phyloP scores from a whole-genome alignment of 108 stramenopile species.

The Cyclotella kingstonii region DNA sequence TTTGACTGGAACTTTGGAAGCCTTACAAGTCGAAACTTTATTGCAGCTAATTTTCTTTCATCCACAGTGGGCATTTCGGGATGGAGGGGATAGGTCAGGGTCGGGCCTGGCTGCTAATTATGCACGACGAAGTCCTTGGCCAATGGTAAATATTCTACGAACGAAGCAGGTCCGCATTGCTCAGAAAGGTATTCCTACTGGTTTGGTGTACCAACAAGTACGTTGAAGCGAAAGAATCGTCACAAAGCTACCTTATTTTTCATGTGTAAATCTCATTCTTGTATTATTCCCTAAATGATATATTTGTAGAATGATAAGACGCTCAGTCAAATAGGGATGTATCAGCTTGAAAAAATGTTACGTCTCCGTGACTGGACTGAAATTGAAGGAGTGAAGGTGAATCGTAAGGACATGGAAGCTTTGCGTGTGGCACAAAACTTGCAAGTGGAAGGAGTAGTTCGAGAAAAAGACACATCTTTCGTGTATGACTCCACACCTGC shows the following conservation, averaged over 20 bases:
- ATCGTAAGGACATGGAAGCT: conserved; percentile 84
- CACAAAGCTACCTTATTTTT: neutral
- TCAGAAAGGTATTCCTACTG: conserved; percentile 95
- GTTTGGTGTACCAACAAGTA: conserved; percentile 85
- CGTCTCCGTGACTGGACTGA: conserved; percentile 85
- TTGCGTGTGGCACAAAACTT: conserved; percentile 78
- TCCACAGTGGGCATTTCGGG: conserved; percentile 92
- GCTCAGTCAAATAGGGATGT: conserved; percentile 66
- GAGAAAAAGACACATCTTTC: conserved; percentile 58
- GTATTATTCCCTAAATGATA: neutral
- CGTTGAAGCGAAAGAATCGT: neutral
- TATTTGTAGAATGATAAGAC: conserved; percentile 87
- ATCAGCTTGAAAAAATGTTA: conserved; percentile 85
- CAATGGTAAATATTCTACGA: conserved; percentile 96
- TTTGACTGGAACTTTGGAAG: conserved; percentile 85
- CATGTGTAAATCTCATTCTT: neutral
- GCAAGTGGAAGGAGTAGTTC: conserved; percentile 67
- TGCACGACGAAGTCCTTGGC: conserved; percentile 91
- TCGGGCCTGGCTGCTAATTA: conserved; percentile 87
- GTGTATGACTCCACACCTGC: conserved; percentile 71
- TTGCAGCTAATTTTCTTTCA: conserved; percentile 97
- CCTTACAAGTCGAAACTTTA: conserved; percentile 69
- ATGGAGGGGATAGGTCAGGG: conserved; percentile 82
- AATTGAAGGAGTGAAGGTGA: conserved; percentile 74
- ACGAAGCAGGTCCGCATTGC: conserved; percentile 91